phyloP scores from a whole-genome alignment of 2,329 filamentous ascomycete species.

The Phyllosticta ampelicida region DNA sequence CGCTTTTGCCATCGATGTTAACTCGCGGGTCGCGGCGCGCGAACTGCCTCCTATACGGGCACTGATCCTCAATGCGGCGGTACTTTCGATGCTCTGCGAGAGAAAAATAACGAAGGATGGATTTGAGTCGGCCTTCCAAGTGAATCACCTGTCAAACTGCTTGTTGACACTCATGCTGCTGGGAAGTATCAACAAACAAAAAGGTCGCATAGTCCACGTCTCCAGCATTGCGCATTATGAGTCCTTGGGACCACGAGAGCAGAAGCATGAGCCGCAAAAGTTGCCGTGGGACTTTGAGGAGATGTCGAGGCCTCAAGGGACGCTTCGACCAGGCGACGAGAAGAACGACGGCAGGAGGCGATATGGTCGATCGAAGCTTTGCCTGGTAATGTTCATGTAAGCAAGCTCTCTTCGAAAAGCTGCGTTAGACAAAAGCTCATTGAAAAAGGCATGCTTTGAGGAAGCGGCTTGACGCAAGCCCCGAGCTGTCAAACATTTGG shows the following conservation, averaged over 20 bases:
- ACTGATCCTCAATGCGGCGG: conserved; percentile 28
- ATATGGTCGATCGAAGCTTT: conserved; percentile 3
- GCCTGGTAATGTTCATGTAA: conserved; percentile 5
- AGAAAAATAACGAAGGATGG: conserved; percentile 8
- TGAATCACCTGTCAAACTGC: conserved; percentile 17
- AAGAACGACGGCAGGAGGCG: conserved; percentile 1
- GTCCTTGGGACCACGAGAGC: not conserved
- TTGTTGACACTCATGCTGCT: conserved; percentile 16
- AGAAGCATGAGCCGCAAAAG: not conserved
- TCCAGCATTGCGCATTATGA: conserved; percentile 14
- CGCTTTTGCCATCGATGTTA: conserved; percentile 12
- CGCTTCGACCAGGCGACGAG: not conserved
- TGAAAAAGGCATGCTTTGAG: not conserved
- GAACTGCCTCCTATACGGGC: conserved; percentile 30
- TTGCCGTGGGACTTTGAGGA: not conserved
- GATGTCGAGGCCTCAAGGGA: not conserved
- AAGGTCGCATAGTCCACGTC: conserved; percentile 14
- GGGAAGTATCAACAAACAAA: conserved; percentile 15
- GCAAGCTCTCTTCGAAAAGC: not conserved
- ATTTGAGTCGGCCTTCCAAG: conserved; percentile 14
- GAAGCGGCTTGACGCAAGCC: not conserved
- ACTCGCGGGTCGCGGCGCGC: conserved; percentile 16
- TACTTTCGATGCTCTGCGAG: conserved; percentile 13
- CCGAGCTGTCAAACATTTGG: not conserved
- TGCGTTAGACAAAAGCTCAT: not conserved